Evolutionary conservation across 2,329 filamentous ascomycete species (phyloP), one percentile per base, ranked within the genome.

Genomic region (Colletotrichum magnum): DNA sequence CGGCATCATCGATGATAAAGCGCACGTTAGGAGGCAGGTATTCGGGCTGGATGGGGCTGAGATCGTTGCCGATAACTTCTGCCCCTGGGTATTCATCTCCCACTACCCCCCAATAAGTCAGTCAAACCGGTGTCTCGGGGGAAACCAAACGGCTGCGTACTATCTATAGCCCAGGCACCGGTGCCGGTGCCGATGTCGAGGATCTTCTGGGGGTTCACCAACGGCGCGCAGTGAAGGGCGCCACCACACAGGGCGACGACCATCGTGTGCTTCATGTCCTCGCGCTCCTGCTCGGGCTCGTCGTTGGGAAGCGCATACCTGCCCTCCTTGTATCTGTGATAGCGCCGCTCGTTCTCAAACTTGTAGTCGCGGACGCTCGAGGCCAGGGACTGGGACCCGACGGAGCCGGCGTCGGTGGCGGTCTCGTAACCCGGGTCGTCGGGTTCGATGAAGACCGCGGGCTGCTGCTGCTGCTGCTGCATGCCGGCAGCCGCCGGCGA

Each of bases 311-410:
- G 78, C 36, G 77, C 74, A 39, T 80, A 81, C 1, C 77, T 72
- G 6, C 82, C 81, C 60, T 82, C 75, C 43, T 79, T 75, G 60
- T 79, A 83, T 63, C 77, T 80, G 71, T 83, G 81, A 41, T 82
- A 83, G 51, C 82, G 77, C 41, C 82, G 76, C 7, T 79, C 80
- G 47, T 83, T 83, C 72, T 83, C 80, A 64, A 81, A 83, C 5
- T 77, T 74, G 68, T 81, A 82, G 68, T 83, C 75, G 72, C 77
- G 79, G 41, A 82, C 75, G 63, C 77, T 81, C 4, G 77, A 78
- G 10, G 74, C 71, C 28, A 80, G 71, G 10, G 78, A 80, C 1
- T 74, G 77, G 6, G 76, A 76, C 13, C 71, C 73, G 12, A 52
- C 52, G 13, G 51, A 64, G 5, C 13, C 43, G 26, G 47, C 21